phyloP scores from a whole-genome alignment of 495 filamentous ascomycete genomes.

The Penicillium angulare region DNA sequence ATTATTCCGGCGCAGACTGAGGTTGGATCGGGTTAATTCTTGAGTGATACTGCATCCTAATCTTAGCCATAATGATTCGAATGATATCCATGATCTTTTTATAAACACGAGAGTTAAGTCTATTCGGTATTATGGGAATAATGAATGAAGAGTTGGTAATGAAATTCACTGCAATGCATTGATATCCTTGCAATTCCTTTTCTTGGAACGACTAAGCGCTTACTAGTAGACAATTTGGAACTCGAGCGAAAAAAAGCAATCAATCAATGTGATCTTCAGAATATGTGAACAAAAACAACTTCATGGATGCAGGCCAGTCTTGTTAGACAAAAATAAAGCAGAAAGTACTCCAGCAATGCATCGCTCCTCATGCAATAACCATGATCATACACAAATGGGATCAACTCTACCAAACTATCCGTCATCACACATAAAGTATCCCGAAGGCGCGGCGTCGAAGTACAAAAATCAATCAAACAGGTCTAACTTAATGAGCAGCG shows the following conservation, averaged over 20 bases:
- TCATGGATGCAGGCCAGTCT: not conserved
- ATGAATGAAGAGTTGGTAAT: too few species aligned
- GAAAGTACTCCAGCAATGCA: conserved; percentile 27
- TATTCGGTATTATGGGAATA: too few species aligned
- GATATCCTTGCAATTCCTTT: too few species aligned
- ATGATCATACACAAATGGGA: conserved; percentile 10
- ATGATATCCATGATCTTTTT: too few species aligned
- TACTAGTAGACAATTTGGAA: too few species aligned
- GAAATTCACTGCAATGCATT: too few species aligned
- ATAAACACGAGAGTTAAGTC: too few species aligned
- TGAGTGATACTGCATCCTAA: too few species aligned
- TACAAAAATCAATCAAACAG: conserved; percentile 3
- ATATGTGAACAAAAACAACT: not conserved
- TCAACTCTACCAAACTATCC: conserved; percentile 3
- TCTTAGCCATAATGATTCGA: too few species aligned
- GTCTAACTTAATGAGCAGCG: conserved; percentile 21
- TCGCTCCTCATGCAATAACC: conserved; percentile 23
- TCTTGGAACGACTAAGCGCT: too few species aligned
- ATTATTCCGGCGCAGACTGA: conserved; percentile 37
- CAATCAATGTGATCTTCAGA: not conserved
- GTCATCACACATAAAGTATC: not conserved
- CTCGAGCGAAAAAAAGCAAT: not conserved
- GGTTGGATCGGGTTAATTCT: too few species aligned
- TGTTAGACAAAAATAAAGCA: conserved; percentile 12
- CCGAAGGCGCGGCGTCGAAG: not conserved